Percentiles rank a stretch among this genome's conserved stretches.
These are phyloP conservation scores for Parascedosporium putredinis DNA, from an alignment of 2,329 filamentous ascomycete genomes.

Conservation along the genomic window DNA sequence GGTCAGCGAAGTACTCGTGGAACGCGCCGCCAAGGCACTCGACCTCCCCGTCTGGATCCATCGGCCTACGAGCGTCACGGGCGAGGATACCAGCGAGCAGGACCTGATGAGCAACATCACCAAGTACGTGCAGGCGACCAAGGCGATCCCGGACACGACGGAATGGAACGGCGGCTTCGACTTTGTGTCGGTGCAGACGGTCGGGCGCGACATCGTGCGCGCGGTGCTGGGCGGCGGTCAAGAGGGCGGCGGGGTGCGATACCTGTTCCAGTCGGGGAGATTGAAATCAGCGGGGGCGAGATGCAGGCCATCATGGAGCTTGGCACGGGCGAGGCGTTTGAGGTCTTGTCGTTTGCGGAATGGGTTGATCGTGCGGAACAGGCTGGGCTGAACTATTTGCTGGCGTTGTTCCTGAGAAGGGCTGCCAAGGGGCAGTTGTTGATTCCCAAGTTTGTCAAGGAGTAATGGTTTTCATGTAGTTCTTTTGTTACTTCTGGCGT, in stretches of 20 bases:
- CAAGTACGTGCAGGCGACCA: constrained; percentile 3
- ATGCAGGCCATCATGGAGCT: constrained; percentile 5
- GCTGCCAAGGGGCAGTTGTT: constrained; percentile 2
- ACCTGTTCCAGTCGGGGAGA: constrained; percentile 1
- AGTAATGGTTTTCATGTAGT: neutral
- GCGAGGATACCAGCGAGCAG: constrained; percentile 7
- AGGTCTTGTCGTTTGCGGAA: constrained; percentile 5
- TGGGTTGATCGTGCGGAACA: constrained; percentile 5
- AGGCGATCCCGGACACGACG: neutral
- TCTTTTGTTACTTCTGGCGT: neutral
- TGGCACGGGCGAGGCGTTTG: neutral
- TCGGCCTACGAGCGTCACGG: constrained; percentile 15
- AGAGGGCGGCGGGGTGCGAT: neutral
- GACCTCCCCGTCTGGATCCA: constrained; percentile 19
- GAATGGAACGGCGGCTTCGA: constrained; percentile 3
- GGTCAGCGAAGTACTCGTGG: constrained; percentile 23
- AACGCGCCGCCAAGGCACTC: constrained; percentile 11
- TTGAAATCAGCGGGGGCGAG: neutral
- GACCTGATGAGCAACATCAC: constrained; percentile 13
- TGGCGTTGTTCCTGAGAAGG: constrained; percentile 1
- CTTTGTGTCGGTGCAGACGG: constrained; percentile 1
- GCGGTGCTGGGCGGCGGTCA: neutral
- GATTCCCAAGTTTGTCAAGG: constrained; percentile 1
- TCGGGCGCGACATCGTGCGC: neutral
- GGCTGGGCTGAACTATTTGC: neutral